Base-by-base conservation (phyloP, 1,284 basidiomycete genomes). In the Apiotrichum sp. region DNA sequence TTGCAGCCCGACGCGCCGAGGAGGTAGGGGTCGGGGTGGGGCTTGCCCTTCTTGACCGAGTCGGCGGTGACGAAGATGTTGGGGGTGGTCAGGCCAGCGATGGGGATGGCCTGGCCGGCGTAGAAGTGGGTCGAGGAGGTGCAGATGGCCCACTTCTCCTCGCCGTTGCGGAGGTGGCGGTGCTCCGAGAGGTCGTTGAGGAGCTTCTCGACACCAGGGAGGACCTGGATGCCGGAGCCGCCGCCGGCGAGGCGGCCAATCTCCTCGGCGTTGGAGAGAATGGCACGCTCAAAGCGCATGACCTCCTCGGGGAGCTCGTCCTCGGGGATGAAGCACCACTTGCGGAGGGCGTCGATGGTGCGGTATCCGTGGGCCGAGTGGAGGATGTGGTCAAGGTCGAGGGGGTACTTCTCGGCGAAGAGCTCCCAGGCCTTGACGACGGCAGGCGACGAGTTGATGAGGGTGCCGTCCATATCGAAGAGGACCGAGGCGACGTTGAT, bases 21-120 rank as follows among this genome's bases (percentile, higher is more conserved):
- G 44, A 79, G 71, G 70, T 78, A 80, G 7, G 78, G 78, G 64
- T 79, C 77, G 6, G 78, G 78, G 62, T 74, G 71, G 41, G 78
- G 78, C 67, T 79, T 79, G 53, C 78, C 78, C 52, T 75, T 66
- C 46, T 69, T 72, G 56, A 78, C 77, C 34, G 74, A 71, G 64
- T 79, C 75, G 57, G 77, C 78, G 31, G 78, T 78, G 55, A 80
- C 69, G 47, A 78, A 74, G 61, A 73, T 65, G 61, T 76, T 73
- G 45, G 75, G 75, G 16, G 70, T 74, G 42, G 73, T 68, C 11
- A 77, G 65, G 46, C 71, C 70, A 48, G 75, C 75, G 41, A 73
- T 74, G 36, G 73, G 74, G 63, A 77, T 67, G 42, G 73, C 75
- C 62, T 73, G 67, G 42, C 69, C 71, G 45, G 75, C 75, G 68